Base-by-base conservation (phyloP, 2,329 filamentous ascomycete genomes). In the Mollisia scopiformis region DNA sequence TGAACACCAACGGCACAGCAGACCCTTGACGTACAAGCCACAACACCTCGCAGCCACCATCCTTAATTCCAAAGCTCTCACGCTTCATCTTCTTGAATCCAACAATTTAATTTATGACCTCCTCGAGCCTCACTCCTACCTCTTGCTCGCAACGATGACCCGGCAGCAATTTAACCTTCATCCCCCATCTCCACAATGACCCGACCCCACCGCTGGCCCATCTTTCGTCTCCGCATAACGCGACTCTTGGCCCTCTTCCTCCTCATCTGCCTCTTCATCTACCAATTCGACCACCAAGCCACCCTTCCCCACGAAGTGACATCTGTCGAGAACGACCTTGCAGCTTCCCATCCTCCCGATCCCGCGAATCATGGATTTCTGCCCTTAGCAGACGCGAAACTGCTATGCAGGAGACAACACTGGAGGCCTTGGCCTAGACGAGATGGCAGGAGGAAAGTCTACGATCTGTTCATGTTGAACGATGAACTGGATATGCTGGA, bases 401-500 rank as follows among this genome's bases (percentile, higher is more conserved):
- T 53, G 6, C 49, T 66, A n/a, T 69, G 67, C 54, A 14, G 4
- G 2, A 51, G 46, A 11, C 66, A 67, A 28, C 39, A 39, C 6
- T 69, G 63, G 59, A 19, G 46, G 6, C 47, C 56, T n/a, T 68
- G 59, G n/a, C 47, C 43, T 2, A 19, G 33, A 1, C 56, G 58
- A 11, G 27, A 31, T 7, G 27, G 13, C 2, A 47, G 71, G 10
- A 79, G 84, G 54, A 85, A 84, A 69, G 76, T 87, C 28, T 87
- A 85, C 70, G 86, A 89, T 69, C 77, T 89, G 1, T 78, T 88
- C 66, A 82, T 88, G 78, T 73, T 88, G 66, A 87, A 86, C 65
- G 83, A 79, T 4, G 87, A 89, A 74, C 77, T 89, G n/a, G 86
- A 89, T 74, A 87, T 84, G 80, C 78, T 89, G 35, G 86, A 89